These are phyloP conservation scores for Obelidium mucronatum DNA, from an alignment of 192 early-diverging fungal species.

Conservation along the genomic window DNA sequence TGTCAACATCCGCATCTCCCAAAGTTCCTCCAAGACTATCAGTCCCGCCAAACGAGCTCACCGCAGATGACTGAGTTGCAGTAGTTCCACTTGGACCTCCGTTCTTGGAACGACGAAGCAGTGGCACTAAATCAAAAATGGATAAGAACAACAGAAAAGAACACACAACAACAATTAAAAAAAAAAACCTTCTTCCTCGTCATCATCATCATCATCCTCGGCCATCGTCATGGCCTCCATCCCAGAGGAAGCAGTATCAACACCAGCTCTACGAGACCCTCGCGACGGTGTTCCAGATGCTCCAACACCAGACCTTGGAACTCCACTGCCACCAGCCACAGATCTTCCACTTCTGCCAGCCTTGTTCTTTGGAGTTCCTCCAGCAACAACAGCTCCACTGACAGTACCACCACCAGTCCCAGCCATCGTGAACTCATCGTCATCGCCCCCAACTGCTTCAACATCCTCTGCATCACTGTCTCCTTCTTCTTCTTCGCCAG, in stretches of 20 bases:
- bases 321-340: background rate
- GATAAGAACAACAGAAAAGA: background rate
- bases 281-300: background rate
- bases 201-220: conserved; percentile 16
- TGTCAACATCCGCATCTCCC: conserved; percentile 15
- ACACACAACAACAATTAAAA: background rate
- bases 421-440: background rate
- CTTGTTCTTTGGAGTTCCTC: background rate
- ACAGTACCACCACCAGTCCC: background rate
- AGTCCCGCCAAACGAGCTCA: conserved; percentile 21
- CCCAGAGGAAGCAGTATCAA: background rate
- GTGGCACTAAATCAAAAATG: background rate
- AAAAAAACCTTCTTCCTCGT: conserved; percentile 26
- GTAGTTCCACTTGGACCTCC: background rate
- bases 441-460: background rate
- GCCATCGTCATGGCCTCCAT: conserved; percentile 6
- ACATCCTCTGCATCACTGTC: conserved; percentile 24
- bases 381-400: background rate
- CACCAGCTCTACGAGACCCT: background rate
- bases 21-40: background rate
- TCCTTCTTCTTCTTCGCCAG: conserved; percentile 32
- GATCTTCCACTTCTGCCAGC: background rate
- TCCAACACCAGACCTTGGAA: background rate
- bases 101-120: background rate
- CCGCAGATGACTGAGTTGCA: conserved; percentile 23